These are phyloP conservation scores for Leccinum disarticulatum DNA, from an alignment of 768 basidiomycete species.

Conservation along the genomic window DNA sequence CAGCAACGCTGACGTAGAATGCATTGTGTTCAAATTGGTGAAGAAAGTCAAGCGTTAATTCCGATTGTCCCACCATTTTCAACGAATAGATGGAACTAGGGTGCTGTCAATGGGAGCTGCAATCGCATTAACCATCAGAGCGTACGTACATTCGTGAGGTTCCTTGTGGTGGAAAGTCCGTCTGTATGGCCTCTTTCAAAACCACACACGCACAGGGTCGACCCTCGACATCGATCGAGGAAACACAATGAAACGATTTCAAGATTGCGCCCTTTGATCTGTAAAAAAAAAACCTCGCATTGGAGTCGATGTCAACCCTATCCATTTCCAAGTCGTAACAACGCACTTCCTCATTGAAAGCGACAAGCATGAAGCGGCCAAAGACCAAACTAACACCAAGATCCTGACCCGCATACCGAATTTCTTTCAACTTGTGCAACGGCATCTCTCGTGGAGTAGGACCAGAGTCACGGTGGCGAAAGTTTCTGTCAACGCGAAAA, in stretches of 20 bases:
- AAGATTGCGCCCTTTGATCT: neutral
- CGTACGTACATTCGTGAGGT: slow-evolving; percentile 6
- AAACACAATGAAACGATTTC: slow-evolving; percentile 9
- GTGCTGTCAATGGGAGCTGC: neutral
- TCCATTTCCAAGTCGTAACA: slow-evolving; percentile 14
- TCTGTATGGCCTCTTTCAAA: neutral
- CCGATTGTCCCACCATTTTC: neutral
- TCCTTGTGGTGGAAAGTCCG: neutral
- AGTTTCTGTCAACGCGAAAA: slow-evolving; percentile 4
- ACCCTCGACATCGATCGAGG: slow-evolving; percentile 13
- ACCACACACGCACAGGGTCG: slow-evolving; percentile 15
- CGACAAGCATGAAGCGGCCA: slow-evolving; percentile 16
- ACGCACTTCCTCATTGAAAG: slow-evolving; percentile 10
- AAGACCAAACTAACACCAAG: neutral
- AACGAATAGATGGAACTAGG: slow-evolving; percentile 13
- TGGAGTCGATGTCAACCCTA: too few species aligned
- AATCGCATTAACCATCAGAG: neutral
- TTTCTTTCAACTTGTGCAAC: neutral
- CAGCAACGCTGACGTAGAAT: neutral
- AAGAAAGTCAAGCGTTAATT: slow-evolving; percentile 11
- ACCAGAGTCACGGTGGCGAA: too few species aligned
- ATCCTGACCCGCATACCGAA: slow-evolving; percentile 3
- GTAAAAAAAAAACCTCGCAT: slow-evolving; percentile 8
- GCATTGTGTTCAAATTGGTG: slow-evolving; percentile 6
- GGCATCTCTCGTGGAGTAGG: neutral